Base-by-base conservation (phyloP, 2,329 filamentous ascomycete genomes). In the Ploettnerulaceae sp. region DNA sequence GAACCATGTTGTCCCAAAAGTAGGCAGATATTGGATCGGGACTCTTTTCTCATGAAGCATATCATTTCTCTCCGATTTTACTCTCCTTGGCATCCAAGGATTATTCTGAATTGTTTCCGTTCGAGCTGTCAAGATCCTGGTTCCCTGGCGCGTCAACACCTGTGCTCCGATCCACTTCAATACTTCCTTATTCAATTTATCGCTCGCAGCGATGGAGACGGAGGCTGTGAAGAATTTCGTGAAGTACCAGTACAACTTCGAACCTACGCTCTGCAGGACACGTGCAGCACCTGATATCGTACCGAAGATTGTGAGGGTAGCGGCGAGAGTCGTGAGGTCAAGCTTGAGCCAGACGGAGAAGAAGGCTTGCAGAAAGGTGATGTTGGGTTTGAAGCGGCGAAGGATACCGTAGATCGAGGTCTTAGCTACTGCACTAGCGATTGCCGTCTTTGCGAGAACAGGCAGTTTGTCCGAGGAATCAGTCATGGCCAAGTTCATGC, bases 1-100 rank as follows among this genome's bases (percentile, higher is more conserved):
- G 53, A 82, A 75, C 68, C 71, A 72, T 6, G 66, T 58, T 1
- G 66, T 64, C 12, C 67, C 64, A 57, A 69, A 74, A 38, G 72
- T 71, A 0, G 71, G 71, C 5, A 66, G 61, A 37, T 72, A 74
- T 48, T 72, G 68, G 2, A 72, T 59, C 1, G 66, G 58, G 32
- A 69, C 63, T 7, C 62, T 61, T 11, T 50, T 52, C 18, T 47
- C 50, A 22, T 40, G 28, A 14, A 24, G n/a, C 21, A 28, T 38
- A 15, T 48, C 41, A 15, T 51, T 51, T 9, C 38, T 45, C 18
- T 42, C 39, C 12, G 66, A 69, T 57, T 69, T 71, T 49, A n/a
- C n/a, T n/a, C 69, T 71, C 2, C 71, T 60, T 11, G 66, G 64
- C 0, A 66, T 69, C 3, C 68, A 63, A 26, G 70, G 68, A 12